Conservation (phyloP, 2,329 filamentous ascomycete genomes). For the Pseudogymnoascus sp. region DNA sequence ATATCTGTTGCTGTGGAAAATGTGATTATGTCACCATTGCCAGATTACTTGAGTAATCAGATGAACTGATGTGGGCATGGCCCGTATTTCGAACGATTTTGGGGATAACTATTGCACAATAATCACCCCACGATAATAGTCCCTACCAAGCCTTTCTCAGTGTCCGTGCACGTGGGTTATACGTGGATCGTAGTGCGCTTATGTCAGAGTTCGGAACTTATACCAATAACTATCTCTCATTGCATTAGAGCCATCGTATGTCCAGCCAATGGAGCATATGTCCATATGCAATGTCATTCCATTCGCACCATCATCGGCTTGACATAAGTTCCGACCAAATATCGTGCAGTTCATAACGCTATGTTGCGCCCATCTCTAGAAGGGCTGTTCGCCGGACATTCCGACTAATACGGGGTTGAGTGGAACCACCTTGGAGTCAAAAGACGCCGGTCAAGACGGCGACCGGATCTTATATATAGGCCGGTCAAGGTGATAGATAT, state of each 20-base stretch:
- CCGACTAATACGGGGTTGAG: neutral
- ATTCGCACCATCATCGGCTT: neutral
- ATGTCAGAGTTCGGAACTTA: neutral
- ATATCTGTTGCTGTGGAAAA: neutral
- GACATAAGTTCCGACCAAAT: neutral
- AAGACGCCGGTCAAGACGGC: neutral
- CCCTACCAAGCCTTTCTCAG: neutral
- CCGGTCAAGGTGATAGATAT: neutral
- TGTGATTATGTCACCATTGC: neutral
- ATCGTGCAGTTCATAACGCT: neutral
- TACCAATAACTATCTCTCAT: neutral
- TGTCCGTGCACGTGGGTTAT: neutral
- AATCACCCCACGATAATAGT: neutral
- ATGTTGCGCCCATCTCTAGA: neutral
- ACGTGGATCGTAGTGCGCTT: neutral
- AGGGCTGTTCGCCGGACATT: neutral
- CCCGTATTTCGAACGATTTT: neutral
- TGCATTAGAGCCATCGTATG: too few species aligned
- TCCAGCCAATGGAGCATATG: neutral
- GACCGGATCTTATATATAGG: neutral
- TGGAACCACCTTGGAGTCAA: neutral
- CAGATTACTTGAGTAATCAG: neutral
- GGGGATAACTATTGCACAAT: neutral
- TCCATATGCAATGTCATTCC: neutral
- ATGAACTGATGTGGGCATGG: neutral